Evolutionary conservation across 1,139 yeast genomes (phyloP).

Genomic region (Taphrina deformans): DNA sequence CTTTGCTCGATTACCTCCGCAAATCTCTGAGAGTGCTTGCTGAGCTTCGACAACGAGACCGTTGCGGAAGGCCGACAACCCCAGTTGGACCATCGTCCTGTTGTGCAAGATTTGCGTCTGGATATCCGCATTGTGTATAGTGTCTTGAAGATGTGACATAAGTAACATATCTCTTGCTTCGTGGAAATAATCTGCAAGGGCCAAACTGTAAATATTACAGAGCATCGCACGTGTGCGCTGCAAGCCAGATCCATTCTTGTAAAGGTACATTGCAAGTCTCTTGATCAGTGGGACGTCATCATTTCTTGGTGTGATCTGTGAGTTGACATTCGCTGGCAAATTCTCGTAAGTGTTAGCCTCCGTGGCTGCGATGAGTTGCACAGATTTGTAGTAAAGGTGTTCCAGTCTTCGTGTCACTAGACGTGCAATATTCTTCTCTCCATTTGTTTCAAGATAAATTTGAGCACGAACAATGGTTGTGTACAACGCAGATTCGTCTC

Average conservation of each 20-base stretch:
- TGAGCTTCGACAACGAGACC: slow-evolving; percentile 87
- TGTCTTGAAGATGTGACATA: slow-evolving; percentile 77
- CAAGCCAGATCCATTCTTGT: slow-evolving; percentile 63
- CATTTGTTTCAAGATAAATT: slow-evolving; percentile 65
- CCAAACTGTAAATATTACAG: slow-evolving; percentile 83
- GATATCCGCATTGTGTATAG: slow-evolving; percentile 81
- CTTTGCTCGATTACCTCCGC: slow-evolving; percentile 80
- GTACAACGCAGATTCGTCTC: slow-evolving; percentile 80
- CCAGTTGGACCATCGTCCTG: slow-evolving; percentile 93
- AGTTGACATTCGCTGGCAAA: slow-evolving; percentile 46
- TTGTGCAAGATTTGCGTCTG: slow-evolving; percentile 87
- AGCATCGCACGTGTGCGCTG: slow-evolving; percentile 83
- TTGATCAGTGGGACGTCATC: slow-evolving; percentile 55
- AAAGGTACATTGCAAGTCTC: slow-evolving; percentile 63
- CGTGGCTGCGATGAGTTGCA: slow-evolving; percentile 64
- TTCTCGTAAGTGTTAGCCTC: slow-evolving; percentile 73
- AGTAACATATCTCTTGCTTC: slow-evolving; percentile 86
- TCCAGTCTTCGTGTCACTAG: slow-evolving; percentile 82
- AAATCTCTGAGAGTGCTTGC: slow-evolving; percentile 82
- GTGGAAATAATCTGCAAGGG: slow-evolving; percentile 78
- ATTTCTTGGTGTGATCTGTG: slow-evolving; percentile 47
- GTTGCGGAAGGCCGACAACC: slow-evolving; percentile 89
- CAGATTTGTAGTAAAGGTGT: slow-evolving; percentile 90
- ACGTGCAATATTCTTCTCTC: slow-evolving; percentile 55
- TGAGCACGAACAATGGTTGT: slow-evolving; percentile 79